Conservation (phyloP, 805 yeast species). For the Isabelozyma heimii region DNA sequence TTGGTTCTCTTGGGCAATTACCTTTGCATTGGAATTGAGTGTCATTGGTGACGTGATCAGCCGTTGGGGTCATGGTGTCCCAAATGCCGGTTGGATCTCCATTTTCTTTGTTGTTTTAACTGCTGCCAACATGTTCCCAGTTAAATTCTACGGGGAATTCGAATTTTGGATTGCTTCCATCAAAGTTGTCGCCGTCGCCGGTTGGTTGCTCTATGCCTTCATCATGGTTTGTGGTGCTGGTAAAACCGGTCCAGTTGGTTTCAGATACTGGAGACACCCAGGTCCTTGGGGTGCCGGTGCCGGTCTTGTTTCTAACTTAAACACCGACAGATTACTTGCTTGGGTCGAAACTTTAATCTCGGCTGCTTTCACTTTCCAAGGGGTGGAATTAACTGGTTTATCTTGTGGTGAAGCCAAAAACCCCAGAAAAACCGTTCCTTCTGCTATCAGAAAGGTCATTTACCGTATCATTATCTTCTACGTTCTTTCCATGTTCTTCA, state of each 20-base stretch:
- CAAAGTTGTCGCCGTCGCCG: conserved; percentile 66
- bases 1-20: conserved; percentile 77
- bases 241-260: conserved; percentile 66
- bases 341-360: conserved; percentile 67
- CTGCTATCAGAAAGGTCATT: conserved; percentile 68
- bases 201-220: conserved; percentile 65
- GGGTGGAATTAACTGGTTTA: conserved; percentile 74
- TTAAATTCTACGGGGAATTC: conserved; percentile 67
- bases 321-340: conserved; percentile 62
- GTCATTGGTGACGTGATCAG: conserved; percentile 64
- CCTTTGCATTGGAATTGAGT: conserved; percentile 71
- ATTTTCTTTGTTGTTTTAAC: conserved; percentile 62
- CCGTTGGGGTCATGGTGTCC: conserved; percentile 69
- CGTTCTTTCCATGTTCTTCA: conserved; percentile 61
- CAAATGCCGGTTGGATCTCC: conserved; percentile 69
- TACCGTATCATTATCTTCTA: conserved; percentile 65
- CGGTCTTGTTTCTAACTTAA: conserved; percentile 38
- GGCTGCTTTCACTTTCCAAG: conserved; percentile 81
- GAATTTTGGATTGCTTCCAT: conserved; percentile 73
- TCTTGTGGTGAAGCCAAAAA: conserved; percentile 72
- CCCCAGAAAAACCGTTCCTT: conserved; percentile 69
- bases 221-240: conserved; percentile 75
- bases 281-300: conserved; percentile 74
- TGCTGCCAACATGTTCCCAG: conserved; percentile 60
- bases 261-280: conserved; percentile 78